A percentile compares a stretch with the other conserved stretches of the same genome.
These are phyloP conservation scores for Santalum album DNA, from an alignment of 164 flowering plant species.

Conservation along the genomic window DNA sequence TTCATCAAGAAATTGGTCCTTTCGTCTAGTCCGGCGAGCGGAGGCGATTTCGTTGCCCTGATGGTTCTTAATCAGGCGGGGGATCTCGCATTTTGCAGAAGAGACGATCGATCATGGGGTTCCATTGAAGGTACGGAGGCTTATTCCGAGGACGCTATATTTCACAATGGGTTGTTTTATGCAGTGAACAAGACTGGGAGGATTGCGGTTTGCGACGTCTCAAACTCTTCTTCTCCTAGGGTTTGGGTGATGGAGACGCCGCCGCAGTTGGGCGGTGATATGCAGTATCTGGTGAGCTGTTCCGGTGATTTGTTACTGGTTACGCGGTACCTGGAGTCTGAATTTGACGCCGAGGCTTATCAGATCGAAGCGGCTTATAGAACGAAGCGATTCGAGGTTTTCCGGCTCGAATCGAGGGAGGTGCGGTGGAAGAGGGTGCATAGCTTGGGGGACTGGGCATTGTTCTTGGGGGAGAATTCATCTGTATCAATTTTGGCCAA, in stretches of 20 bases:
- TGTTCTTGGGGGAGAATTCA: constrained; percentile 49
- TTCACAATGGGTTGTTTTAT: constrained; percentile 27
- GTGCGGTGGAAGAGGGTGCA: constrained; percentile 26
- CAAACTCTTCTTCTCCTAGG: constrained; percentile 10
- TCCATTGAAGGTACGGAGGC: too few species aligned
- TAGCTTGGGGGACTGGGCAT: constrained; percentile 26
- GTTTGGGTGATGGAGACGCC: constrained; percentile 22
- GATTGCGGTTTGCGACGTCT: constrained; percentile 28
- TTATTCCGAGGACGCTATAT: too few species aligned
- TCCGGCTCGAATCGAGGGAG: constrained; percentile 20
- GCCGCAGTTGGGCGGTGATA: constrained; percentile 23
- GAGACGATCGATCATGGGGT: constrained; percentile 35
- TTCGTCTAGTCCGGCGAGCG: too few species aligned
- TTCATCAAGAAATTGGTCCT: too few species aligned
- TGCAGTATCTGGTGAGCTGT: constrained; percentile 36
- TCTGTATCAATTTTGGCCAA: constrained; percentile 32
- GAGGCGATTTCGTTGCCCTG: too few species aligned
- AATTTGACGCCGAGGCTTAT: constrained; percentile 11
- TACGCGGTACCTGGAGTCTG: constrained; percentile 27
- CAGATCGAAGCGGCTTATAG: constrained; percentile 16
- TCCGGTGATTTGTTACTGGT: constrained; percentile 38
- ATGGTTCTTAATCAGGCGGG: too few species aligned
- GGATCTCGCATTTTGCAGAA: too few species aligned
- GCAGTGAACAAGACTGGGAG: constrained; percentile 31
- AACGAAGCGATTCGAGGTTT: constrained; percentile 34